phyloP scores from a whole-genome alignment of 805 yeast species.

The Hanseniaspora lindneri region DNA sequence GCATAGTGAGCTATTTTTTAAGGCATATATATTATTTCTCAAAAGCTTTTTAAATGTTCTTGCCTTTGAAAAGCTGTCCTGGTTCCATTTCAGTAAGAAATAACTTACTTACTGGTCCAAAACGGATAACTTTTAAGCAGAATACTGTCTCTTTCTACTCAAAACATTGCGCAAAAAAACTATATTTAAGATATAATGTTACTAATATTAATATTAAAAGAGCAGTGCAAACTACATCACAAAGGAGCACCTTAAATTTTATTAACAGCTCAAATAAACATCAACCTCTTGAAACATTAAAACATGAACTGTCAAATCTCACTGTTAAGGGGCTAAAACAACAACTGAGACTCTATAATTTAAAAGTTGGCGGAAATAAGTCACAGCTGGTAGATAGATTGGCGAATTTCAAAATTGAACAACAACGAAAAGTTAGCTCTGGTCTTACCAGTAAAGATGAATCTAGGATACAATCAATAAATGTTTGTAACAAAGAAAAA shows the following conservation, averaged over 20 bases:
- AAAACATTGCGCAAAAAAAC: not conserved
- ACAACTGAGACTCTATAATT: conserved; percentile 50
- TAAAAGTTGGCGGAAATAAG: conserved; percentile 52
- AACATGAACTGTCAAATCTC: conserved; percentile 27
- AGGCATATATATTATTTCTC: no score
- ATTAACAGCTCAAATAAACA: not conserved
- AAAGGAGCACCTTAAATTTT: conserved; percentile 2
- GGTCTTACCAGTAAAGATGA: no score
- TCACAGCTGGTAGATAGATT: conserved; percentile 38
- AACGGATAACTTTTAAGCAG: no score
- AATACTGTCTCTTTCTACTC: no score
- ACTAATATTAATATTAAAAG: not conserved
- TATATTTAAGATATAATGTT: not conserved
- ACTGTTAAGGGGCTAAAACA: conserved; percentile 43
- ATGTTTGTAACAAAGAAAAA: no score
- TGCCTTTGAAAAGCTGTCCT: no score
- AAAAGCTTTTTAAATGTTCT: no score
- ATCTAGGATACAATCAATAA: no score
- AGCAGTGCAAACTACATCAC: conserved; percentile 5
- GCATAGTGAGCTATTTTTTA: no score
- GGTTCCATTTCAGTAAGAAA: no score
- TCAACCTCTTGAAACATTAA: not conserved
- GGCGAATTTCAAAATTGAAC: not conserved
- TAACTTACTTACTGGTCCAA: no score
- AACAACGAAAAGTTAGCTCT: no score